A percentile compares a stretch with the other conserved stretches of the same genome.
These are phyloP conservation scores for Malassezia japonica DNA, from an alignment of 1,284 basidiomycete species.

Conservation along the genomic window DNA sequence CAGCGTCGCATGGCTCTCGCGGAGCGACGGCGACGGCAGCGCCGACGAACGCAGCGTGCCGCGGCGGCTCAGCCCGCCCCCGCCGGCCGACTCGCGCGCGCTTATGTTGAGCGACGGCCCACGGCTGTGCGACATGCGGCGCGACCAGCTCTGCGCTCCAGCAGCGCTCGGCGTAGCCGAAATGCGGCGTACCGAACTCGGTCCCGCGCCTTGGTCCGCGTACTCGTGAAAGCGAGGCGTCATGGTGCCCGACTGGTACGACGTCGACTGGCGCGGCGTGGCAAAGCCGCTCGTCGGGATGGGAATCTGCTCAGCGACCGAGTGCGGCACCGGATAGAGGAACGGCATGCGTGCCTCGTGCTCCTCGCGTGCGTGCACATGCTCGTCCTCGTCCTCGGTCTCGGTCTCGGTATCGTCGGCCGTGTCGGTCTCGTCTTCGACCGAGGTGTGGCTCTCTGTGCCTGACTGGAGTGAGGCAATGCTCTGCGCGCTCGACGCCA, in stretches of 20 bases:
- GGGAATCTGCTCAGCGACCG: background rate
- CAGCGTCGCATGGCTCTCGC: no score
- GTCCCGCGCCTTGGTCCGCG: no score
- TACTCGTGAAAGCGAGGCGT: background rate
- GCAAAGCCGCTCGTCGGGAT: background rate
- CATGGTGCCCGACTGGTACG: background rate
- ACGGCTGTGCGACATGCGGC: background rate
- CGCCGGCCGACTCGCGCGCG: no score
- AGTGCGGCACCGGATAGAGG: constrained; percentile 12
- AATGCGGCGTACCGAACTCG: no score
- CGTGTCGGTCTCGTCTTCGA: background rate
- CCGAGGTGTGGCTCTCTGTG: background rate
- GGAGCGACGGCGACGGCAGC: no score
- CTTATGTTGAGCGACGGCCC: background rate
- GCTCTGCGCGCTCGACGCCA: no score
- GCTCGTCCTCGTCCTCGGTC: background rate
- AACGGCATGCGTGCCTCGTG: constrained; percentile 2
- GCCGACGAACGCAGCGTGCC: no score
- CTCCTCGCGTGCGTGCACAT: background rate
- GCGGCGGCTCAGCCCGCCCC: no score
- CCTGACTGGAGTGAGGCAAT: no score
- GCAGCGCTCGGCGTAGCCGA: no score
- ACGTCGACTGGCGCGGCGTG: constrained; percentile 4
- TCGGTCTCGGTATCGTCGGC: background rate
- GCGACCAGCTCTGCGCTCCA: no score